These are phyloP conservation scores for Parietaria judaica DNA, from an alignment of 306 rosid genomes.

Conservation along the genomic window DNA sequence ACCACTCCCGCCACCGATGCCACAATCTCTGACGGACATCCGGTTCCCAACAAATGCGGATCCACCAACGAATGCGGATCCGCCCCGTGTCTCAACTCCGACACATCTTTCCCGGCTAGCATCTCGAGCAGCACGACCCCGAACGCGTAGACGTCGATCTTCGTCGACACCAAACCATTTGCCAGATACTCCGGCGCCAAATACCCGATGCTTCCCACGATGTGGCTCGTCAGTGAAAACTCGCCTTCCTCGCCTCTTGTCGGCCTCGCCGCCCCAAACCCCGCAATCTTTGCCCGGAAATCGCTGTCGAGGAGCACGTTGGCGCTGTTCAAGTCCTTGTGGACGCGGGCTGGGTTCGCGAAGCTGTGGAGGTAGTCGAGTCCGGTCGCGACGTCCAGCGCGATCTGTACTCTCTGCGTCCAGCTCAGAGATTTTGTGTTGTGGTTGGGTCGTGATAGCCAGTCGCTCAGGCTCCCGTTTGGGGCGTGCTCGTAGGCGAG, in stretches of 20 bases:
- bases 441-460: constrained; percentile 35
- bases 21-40: constrained; percentile 59
- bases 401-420: constrained; percentile 59
- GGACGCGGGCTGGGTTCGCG: constrained; percentile 61
- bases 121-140: constrained; percentile 64
- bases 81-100: constrained; percentile 28
- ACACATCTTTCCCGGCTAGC: constrained; percentile 62
- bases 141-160: constrained; percentile 76
- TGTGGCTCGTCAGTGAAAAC: constrained; percentile 59
- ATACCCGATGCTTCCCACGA: constrained; percentile 84
- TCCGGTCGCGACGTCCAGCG: constrained; percentile 72
- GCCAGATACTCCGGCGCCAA: constrained; percentile 92
- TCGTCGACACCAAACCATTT: constrained; percentile 68
- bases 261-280: constrained; percentile 52
- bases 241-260: constrained; percentile 37
- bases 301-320: constrained; percentile 60
- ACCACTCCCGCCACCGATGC: constrained; percentile 33
- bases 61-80: constrained; percentile 44
- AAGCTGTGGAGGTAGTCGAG: constrained; percentile 75
- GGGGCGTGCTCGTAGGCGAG: constrained; percentile 73
- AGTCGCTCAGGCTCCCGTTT: constrained; percentile 63
- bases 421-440: constrained; percentile 48
- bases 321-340: constrained; percentile 61
- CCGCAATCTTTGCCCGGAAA: constrained; percentile 60
- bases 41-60: constrained; percentile 34